Evolutionary conservation across 345 rosid species (phyloP).

Genomic region (Camelina laxa): DNA sequence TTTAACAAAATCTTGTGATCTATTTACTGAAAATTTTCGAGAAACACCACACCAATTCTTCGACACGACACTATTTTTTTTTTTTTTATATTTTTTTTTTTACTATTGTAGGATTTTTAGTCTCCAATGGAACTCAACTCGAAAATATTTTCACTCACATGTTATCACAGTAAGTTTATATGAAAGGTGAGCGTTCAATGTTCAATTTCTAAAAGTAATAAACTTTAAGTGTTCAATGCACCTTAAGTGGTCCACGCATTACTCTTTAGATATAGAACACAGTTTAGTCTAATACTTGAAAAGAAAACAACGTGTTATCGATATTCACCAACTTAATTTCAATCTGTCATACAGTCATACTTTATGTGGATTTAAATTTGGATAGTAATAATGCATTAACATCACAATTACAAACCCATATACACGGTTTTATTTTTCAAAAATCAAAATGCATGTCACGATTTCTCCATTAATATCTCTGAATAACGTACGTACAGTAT

Average conservation of each 20-base stretch:
- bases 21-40: too few relatives aligned
- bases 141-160: not conserved
- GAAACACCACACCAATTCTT: not conserved
- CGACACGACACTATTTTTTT: too few relatives aligned
- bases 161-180: too few relatives aligned
- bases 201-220: not conserved
- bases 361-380: too few relatives aligned
- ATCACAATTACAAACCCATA: too few relatives aligned
- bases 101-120: not conserved
- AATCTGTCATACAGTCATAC: too few relatives aligned
- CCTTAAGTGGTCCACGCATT: not conserved
- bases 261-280: not conserved
- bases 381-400: too few relatives aligned
- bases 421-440: too few relatives aligned
- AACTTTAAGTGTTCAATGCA: not conserved
- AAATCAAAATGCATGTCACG: not conserved
- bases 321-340: not conserved
- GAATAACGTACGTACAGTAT: not conserved
- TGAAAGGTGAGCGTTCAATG: not conserved
- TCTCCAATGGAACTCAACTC: not conserved
- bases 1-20: not conserved
- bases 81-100: too few relatives aligned
- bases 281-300: not conserved
- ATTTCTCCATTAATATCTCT: not conserved
- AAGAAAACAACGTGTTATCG: too few relatives aligned